Evolutionary conservation across 495 filamentous ascomycete species (phyloP).

Genomic region (Poronia punctata): DNA sequence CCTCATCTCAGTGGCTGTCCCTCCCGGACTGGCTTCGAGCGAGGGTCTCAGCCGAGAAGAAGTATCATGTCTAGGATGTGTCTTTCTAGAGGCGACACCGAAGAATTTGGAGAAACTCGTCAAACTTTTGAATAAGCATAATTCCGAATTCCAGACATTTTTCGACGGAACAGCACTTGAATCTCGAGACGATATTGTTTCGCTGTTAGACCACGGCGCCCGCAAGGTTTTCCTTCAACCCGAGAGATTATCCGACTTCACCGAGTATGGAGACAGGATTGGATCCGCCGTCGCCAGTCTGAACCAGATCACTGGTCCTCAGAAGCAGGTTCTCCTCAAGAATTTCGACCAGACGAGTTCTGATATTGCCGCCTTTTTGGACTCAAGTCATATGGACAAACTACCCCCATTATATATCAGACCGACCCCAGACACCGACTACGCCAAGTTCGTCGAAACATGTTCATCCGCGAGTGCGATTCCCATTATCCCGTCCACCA

Average conservation of each 20-base stretch:
- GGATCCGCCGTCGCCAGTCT: slow-evolving; percentile 31
- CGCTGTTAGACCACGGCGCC: slow-evolving; percentile 82
- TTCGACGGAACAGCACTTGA: slow-evolving; percentile 69
- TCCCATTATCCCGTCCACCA: slow-evolving; percentile 66
- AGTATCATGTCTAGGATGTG: slow-evolving; percentile 70
- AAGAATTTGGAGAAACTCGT: slow-evolving; percentile 52
- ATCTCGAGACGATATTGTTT: slow-evolving; percentile 61
- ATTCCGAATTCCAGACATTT: slow-evolving; percentile 59
- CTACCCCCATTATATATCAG: slow-evolving; percentile 40
- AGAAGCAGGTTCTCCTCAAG: slow-evolving; percentile 35
- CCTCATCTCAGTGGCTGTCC: slow-evolving; percentile 51
- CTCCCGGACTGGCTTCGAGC: slow-evolving; percentile 40
- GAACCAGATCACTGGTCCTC: slow-evolving; percentile 23
- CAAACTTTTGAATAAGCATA: slow-evolving; percentile 60
- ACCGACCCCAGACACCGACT: slow-evolving; percentile 34
- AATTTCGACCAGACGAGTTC: slow-evolving; percentile 36
- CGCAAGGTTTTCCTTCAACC: slow-evolving; percentile 74
- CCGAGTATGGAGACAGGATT: slow-evolving; percentile 38
- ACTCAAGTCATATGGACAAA: slow-evolving; percentile 40
- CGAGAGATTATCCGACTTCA: slow-evolving; percentile 46
- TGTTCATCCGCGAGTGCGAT: slow-evolving; percentile 54
- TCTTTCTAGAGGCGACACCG: slow-evolving; percentile 60
- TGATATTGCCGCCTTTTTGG: slow-evolving; percentile 35
- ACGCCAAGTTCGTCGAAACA: slow-evolving; percentile 46
- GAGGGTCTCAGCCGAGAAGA: slow-evolving; percentile 57